These are phyloP conservation scores for Backusella circina DNA, from an alignment of 192 early-diverging fungal genomes.

Conservation along the genomic window DNA sequence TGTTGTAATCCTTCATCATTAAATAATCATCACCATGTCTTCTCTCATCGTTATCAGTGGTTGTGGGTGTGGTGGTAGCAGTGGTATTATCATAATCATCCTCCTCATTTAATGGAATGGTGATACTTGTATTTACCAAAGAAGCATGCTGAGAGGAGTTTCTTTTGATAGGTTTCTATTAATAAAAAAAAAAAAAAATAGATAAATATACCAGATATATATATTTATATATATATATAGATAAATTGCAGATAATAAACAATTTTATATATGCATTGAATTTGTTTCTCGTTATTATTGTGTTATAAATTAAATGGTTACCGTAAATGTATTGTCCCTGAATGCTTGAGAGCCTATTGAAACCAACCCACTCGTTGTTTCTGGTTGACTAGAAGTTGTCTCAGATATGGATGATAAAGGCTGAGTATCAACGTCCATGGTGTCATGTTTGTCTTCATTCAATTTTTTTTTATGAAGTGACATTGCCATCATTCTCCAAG, in stretches of 20 bases:
- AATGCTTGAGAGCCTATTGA: slow-evolving; percentile 17
- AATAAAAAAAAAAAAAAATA: background rate
- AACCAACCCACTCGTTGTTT: background rate
- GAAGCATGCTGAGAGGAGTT: background rate
- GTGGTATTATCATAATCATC: background rate
- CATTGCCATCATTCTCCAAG: slow-evolving; percentile 83
- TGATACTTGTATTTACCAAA: slow-evolving; percentile 14
- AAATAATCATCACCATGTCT: background rate
- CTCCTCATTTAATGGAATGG: slow-evolving; percentile 17
- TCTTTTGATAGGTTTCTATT: slow-evolving; percentile 8
- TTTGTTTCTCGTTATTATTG: background rate
- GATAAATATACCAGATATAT: background rate
- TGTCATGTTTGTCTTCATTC: background rate
- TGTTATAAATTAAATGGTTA: background rate
- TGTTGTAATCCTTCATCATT: background rate
- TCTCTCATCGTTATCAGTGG: background rate
- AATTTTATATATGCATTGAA: background rate
- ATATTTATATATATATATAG: too few species aligned
- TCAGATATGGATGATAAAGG: slow-evolving; percentile 15
- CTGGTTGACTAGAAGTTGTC: background rate
- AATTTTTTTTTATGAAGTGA: slow-evolving; percentile 41
- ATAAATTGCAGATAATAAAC: background rate
- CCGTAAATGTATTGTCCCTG: background rate
- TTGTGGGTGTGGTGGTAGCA: background rate
- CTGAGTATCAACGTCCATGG: background rate